These are phyloP conservation scores for Arthrinium puccinioides DNA, from an alignment of 2,329 filamentous ascomycete species.

Conservation along the genomic window DNA sequence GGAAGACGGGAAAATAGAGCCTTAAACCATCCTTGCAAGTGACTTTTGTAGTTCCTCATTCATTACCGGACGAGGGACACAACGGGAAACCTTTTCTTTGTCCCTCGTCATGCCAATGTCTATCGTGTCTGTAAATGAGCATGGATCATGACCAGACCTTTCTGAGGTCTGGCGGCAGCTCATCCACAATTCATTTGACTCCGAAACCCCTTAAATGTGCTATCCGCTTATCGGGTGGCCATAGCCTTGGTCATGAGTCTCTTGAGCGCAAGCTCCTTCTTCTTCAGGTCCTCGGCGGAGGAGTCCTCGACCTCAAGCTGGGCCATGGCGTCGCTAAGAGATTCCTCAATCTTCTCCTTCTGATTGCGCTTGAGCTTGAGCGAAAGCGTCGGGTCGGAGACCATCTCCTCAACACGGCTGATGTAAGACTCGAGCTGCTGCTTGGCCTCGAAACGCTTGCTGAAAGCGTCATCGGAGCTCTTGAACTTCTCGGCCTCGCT, in stretches of 20 bases:
- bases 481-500: slow-evolving; percentile 98
- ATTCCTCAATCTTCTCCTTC: slow-evolving; percentile 99
- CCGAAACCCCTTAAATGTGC: slow-evolving; percentile 5
- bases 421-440: slow-evolving; percentile 99
- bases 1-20: slow-evolving; percentile 14
- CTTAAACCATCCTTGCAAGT: slow-evolving; percentile 19
- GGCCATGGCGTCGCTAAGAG: slow-evolving; percentile 94
- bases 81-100: slow-evolving; percentile 9
- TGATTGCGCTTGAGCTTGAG: slow-evolving; percentile 98
- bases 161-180: slow-evolving; percentile 17
- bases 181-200: slow-evolving; percentile 19
- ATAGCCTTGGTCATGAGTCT: slow-evolving; percentile 97
- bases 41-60: slow-evolving; percentile 18
- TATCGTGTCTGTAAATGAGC: slow-evolving; percentile 16
- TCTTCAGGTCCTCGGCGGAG: slow-evolving; percentile 90
- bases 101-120: slow-evolving; percentile 16
- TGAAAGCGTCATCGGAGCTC: slow-evolving; percentile 94
- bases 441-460: slow-evolving; percentile 98
- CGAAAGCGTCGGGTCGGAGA: slow-evolving; percentile 91
- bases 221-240: slow-evolving; percentile 67
- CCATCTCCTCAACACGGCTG: slow-evolving; percentile 95
- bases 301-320: slow-evolving; percentile 95
- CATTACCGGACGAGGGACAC: slow-evolving; percentile 15
- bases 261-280: slow-evolving; percentile 99
- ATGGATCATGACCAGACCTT: slow-evolving; percentile 15